Evolutionary conservation across 1,284 basidiomycete genomes (phyloP).

Genomic region (Flammula alnicola): DNA sequence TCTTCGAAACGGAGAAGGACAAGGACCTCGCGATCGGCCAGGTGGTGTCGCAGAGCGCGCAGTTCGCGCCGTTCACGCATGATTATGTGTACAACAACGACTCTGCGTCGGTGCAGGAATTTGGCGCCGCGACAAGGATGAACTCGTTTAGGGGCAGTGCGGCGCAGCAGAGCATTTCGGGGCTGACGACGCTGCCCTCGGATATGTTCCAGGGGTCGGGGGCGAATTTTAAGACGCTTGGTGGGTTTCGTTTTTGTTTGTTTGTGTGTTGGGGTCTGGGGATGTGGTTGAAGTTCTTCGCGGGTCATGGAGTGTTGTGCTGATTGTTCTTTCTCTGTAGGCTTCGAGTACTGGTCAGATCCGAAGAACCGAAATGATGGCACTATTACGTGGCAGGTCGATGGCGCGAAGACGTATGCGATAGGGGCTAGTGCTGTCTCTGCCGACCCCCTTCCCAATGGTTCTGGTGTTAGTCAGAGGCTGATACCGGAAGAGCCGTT

Average conservation of each 20-base stretch:
- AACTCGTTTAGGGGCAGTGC: conserved; percentile 62
- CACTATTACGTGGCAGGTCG: conserved; percentile 69
- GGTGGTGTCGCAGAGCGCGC: conserved; percentile 64
- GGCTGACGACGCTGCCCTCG: conserved; percentile 50
- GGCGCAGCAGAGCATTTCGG: conserved; percentile 62
- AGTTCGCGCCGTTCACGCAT: conserved; percentile 68
- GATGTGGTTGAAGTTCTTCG: too few relatives aligned
- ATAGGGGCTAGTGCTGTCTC: conserved; percentile 60
- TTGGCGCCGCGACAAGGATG: conserved; percentile 51
- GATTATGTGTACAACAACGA: conserved; percentile 55
- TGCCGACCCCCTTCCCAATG: conserved; percentile 50
- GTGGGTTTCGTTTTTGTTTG: conserved; percentile 32
- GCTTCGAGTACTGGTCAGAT: conserved; percentile 74
- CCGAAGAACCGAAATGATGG: conserved; percentile 55
- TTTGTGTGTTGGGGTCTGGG: background rate
- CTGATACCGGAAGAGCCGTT: conserved; percentile 79
- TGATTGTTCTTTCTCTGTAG: conserved; percentile 29
- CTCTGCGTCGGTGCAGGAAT: conserved; percentile 53
- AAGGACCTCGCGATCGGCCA: conserved; percentile 49
- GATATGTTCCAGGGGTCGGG: conserved; percentile 64
- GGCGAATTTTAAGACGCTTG: conserved; percentile 48
- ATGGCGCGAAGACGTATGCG: conserved; percentile 54
- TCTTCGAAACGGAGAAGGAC: conserved; percentile 75
- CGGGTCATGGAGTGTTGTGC: too few relatives aligned
- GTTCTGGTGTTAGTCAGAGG: conserved; percentile 58